Conservation (phyloP, 495 filamentous ascomycete species). For the Cercophora newfieldiana region DNA sequence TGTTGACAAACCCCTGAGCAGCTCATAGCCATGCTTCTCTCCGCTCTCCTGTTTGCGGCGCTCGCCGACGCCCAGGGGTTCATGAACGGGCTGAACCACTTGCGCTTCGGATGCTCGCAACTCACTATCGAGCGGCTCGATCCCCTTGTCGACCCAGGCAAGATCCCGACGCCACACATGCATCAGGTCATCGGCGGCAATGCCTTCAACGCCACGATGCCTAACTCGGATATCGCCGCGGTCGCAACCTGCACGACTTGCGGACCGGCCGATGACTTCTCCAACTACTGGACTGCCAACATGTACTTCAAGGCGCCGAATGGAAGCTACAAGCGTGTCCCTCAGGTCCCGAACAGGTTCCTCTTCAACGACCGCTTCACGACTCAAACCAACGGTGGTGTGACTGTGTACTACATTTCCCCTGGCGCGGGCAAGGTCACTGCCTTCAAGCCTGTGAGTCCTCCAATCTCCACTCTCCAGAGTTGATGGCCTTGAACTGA, state of each 20-base stretch:
- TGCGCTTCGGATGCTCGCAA: conserved; percentile 37
- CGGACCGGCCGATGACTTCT: conserved; percentile 39
- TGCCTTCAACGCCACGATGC: conserved; percentile 41
- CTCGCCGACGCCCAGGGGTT: conserved; percentile 22
- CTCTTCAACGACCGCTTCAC: conserved; percentile 46
- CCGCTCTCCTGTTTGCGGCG: conserved; percentile 22
- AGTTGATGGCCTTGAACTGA: not conserved
- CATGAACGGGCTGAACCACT: conserved; percentile 25
- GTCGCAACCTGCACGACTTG: conserved; percentile 39
- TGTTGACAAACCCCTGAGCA: not conserved
- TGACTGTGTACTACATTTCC: conserved; percentile 49
- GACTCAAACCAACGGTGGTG: conserved; percentile 43
- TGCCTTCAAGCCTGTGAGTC: conserved; percentile 45
- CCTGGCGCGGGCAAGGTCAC: conserved; percentile 43
- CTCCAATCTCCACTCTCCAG: not conserved
- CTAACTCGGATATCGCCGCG: conserved; percentile 33
- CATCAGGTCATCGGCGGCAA: conserved; percentile 49
- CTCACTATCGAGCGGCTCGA: conserved; percentile 33
- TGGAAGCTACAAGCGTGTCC: conserved; percentile 45
- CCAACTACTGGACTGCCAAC: conserved; percentile 49
- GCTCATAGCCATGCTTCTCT: conserved; percentile 21
- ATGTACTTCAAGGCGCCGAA: conserved; percentile 44
- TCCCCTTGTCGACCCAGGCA: conserved; percentile 39
- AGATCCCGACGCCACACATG: conserved; percentile 37
- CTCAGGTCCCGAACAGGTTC: conserved; percentile 41